Percentiles rank a stretch among this genome's conserved stretches.
These are phyloP conservation scores for Cenchrus americanus DNA, from an alignment of 176 grass and related monocot genomes.

Conservation along the genomic window DNA sequence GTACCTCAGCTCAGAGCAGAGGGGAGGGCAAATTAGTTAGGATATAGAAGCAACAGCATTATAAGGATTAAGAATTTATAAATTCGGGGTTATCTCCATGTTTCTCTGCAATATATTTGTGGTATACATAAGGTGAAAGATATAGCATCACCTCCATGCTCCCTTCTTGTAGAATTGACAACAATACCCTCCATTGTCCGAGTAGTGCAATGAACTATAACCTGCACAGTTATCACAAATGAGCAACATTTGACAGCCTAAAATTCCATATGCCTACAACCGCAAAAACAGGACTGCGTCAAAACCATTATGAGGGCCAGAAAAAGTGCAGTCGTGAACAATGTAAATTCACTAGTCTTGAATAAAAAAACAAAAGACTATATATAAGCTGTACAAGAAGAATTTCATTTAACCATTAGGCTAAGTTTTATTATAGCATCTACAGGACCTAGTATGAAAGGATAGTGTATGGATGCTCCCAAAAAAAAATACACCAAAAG, in stretches of 20 bases:
- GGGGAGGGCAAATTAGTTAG: background rate
- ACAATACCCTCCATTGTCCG: conserved; percentile 73
- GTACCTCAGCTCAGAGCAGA: conserved; percentile 10
- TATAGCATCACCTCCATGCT: conserved; percentile 77
- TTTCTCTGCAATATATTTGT: conserved; percentile 21
- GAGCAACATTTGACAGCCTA: conserved; percentile 2
- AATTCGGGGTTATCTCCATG: background rate
- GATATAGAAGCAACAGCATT: background rate
- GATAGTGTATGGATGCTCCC: background rate
- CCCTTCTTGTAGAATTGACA: conserved; percentile 77
- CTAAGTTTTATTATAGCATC: background rate
- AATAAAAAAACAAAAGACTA: background rate
- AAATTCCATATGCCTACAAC: background rate
- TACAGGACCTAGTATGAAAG: background rate
- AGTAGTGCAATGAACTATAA: conserved; percentile 85
- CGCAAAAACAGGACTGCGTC: background rate
- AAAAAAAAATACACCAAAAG: background rate
- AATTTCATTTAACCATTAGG: background rate
- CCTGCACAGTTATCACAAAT: conserved; percentile 55
- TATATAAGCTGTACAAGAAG: background rate
- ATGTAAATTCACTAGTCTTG: background rate
- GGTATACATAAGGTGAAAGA: conserved; percentile 3
- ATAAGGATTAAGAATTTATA: background rate
- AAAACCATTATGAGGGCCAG: background rate
- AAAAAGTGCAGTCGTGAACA: conserved; percentile 17